A percentile compares a stretch with the other conserved stretches of the same genome.
These are phyloP conservation scores for Pluteus cervinus DNA, from an alignment of 768 basidiomycete species.

Conservation along the genomic window DNA sequence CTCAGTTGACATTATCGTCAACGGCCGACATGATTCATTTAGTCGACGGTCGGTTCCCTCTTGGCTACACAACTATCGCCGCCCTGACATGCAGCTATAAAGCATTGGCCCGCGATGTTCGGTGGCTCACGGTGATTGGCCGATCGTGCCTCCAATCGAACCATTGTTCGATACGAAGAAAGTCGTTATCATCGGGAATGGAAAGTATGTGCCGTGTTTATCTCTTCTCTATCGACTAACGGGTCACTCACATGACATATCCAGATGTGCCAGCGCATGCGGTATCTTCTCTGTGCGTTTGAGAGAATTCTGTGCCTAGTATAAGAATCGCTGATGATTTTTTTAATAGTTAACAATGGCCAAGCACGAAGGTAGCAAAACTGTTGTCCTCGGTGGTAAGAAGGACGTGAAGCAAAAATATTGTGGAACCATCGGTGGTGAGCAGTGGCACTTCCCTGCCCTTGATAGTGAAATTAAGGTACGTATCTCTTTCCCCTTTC, in stretches of 20 bases:
- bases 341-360: constrained; percentile 50
- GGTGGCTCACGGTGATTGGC: no score
- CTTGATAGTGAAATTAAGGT: constrained; percentile 58
- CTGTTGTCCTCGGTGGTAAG: constrained; percentile 51
- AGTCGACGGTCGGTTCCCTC: constrained; percentile 43
- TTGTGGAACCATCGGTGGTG: constrained; percentile 58
- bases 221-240: neutral
- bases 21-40: constrained; percentile 44
- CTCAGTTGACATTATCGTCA: constrained; percentile 34
- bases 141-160: constrained; percentile 34
- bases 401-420: constrained; percentile 43
- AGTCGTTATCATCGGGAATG: constrained; percentile 52
- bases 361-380: constrained; percentile 50
- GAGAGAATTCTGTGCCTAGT: neutral
- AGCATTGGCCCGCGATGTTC: no score
- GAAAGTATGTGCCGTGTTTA: constrained; percentile 24
- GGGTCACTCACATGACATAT: constrained; percentile 2
- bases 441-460: constrained; percentile 48
- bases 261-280: constrained; percentile 43
- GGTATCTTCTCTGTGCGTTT: constrained; percentile 37
- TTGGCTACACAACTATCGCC: no score
- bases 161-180: constrained; percentile 44
- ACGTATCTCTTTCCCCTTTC: no score
- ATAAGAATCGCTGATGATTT: neutral
- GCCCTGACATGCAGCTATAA: no score